phyloP scores from a whole-genome alignment of 2,329 filamentous ascomycete species.

The Monosporascus sp. region DNA sequence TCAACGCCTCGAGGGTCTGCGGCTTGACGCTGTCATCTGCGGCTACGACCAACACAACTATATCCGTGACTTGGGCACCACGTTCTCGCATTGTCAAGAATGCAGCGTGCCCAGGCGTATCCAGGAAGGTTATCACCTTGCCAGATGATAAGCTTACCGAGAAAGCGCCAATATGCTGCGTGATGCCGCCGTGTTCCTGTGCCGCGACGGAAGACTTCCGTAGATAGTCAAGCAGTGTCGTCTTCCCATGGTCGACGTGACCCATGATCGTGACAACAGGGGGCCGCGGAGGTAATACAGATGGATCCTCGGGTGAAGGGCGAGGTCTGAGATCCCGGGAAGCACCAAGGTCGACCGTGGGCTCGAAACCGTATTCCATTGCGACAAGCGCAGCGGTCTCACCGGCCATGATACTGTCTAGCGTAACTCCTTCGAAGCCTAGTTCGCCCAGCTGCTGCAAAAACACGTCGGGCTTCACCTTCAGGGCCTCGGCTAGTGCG shows the following conservation, averaged over 20 bases:
- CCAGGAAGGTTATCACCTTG: slow-evolving; percentile 90
- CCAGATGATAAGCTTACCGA: slow-evolving; percentile 82
- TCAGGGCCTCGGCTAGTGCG: slow-evolving; percentile 71
- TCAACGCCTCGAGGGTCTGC: slow-evolving; percentile 92
- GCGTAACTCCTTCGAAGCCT: slow-evolving; percentile 80
- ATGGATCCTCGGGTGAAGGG: slow-evolving; percentile 63
- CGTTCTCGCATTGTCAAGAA: slow-evolving; percentile 95
- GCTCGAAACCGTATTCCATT: slow-evolving; percentile 88
- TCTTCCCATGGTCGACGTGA: slow-evolving; percentile 98
- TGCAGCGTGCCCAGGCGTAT: slow-evolving; percentile 93
- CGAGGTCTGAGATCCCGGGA: slow-evolving; percentile 66
- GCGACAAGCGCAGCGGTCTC: slow-evolving; percentile 89
- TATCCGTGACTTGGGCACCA: slow-evolving; percentile 93
- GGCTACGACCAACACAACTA: slow-evolving; percentile 91
- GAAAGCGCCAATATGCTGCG: slow-evolving; percentile 97
- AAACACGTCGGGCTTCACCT: slow-evolving; percentile 67
- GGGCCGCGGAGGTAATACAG: slow-evolving; percentile 66
- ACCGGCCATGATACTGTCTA: slow-evolving; percentile 81
- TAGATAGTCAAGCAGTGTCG: slow-evolving; percentile 88
- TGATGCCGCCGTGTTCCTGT: slow-evolving; percentile 92
- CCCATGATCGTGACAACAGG: slow-evolving; percentile 99
- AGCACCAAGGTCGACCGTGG: slow-evolving; percentile 65
- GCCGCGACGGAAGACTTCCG: slow-evolving; percentile 89
- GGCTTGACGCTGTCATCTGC: slow-evolving; percentile 97
- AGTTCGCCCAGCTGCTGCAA: slow-evolving; percentile 72